A percentile compares a stretch with the other conserved stretches of the same genome.
Conservation (phyloP, 805 yeast species). For the Starmerella tilneyi region DNA sequence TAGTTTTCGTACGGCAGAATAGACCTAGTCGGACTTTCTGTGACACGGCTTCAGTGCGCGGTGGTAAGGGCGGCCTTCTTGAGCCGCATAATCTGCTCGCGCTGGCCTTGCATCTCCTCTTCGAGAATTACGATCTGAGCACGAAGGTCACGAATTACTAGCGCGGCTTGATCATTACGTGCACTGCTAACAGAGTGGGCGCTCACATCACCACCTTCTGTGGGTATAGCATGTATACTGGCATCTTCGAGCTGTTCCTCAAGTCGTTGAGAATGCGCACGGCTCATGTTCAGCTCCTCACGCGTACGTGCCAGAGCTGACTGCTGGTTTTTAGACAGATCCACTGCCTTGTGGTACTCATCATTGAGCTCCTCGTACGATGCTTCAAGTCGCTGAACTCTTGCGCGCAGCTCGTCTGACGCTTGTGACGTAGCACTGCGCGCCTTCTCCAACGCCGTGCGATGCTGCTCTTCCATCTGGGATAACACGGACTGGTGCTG, state of each 20-base stretch:
- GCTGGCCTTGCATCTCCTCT: conserved; percentile 72
- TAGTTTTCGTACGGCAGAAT: too few relatives aligned
- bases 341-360: conserved; percentile 61
- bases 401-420: conserved; percentile 26
- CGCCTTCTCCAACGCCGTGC: conserved; percentile 5
- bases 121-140: conserved; percentile 72
- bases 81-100: conserved; percentile 26
- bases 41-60: neutral
- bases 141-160: conserved; percentile 70
- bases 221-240: conserved; percentile 35
- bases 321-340: conserved; percentile 62
- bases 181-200: conserved; percentile 25
- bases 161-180: conserved; percentile 47
- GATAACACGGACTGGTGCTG: conserved; percentile 13
- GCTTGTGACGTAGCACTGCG: conserved; percentile 1
- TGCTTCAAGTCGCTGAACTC: conserved; percentile 34
- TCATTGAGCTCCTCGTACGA: conserved; percentile 41
- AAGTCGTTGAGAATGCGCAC: conserved; percentile 45
- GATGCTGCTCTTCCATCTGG: conserved; percentile 15
- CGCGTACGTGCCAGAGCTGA: conserved; percentile 66
- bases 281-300: conserved; percentile 55
- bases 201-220: conserved; percentile 28
- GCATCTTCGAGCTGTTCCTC: conserved; percentile 60
- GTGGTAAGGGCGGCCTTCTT: conserved; percentile 28
- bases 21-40: too few relatives aligned